Percentiles rank a stretch among this genome's conserved stretches.
Evolutionary conservation across 345 rosid species (phyloP).

Genomic region (Euclidium syriacum): DNA sequence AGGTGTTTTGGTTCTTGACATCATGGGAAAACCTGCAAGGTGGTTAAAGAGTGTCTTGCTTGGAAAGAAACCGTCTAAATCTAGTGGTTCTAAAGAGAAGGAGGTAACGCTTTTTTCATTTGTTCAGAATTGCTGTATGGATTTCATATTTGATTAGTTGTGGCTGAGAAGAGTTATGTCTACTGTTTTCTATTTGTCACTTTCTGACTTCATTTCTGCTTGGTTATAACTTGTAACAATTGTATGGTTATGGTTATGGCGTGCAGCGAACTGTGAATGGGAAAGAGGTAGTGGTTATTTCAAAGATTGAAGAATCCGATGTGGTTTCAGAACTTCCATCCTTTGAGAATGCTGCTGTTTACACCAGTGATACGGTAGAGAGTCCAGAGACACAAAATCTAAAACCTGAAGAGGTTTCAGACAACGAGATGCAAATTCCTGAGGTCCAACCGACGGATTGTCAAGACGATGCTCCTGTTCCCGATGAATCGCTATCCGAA

Average conservation of each 20-base stretch:
- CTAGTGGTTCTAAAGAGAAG: constrained; percentile 44
- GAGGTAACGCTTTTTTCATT: constrained; percentile 47
- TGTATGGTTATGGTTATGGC: background rate
- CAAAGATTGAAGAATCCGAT: constrained; percentile 50
- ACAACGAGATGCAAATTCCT: constrained; percentile 31
- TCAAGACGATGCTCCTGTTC: constrained; percentile 19
- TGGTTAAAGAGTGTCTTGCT: constrained; percentile 79
- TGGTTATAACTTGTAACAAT: background rate
- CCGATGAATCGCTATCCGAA: constrained; percentile 32
- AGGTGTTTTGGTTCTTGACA: constrained; percentile 12
- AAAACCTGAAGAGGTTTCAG: constrained; percentile 39
- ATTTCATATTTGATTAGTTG: background rate
- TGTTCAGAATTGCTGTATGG: background rate
- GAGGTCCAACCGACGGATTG: constrained; percentile 35
- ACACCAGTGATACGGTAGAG: constrained; percentile 21
- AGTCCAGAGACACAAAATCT: constrained; percentile 32
- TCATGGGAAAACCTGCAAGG: constrained; percentile 80
- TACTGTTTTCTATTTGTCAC: background rate
- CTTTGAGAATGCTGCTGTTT: constrained; percentile 32
- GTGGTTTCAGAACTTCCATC: constrained; percentile 37
- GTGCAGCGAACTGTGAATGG: constrained; percentile 47
- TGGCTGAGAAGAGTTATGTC: background rate
- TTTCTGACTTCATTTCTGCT: background rate
- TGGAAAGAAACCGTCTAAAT: constrained; percentile 83
- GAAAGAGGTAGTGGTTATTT: constrained; percentile 45